These are phyloP conservation scores for Annona cherimola DNA, from an alignment of 164 flowering plant genomes.

Conservation along the genomic window DNA sequence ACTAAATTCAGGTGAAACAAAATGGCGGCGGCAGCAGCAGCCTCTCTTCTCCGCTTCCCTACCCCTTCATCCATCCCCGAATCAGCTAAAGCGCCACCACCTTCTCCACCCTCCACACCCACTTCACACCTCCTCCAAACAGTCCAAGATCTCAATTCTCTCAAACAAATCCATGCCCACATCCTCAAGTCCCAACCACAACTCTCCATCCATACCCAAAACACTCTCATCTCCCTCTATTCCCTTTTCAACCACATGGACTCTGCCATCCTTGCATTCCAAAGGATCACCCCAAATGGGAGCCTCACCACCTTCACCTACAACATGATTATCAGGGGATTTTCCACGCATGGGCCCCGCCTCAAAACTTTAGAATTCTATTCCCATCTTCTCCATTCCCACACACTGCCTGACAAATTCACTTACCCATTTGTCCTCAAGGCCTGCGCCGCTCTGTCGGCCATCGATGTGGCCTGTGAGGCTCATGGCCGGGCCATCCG, in stretches of 20 bases:
- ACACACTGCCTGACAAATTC: constrained; percentile 13
- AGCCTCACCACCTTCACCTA: constrained; percentile 2
- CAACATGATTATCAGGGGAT: constrained; percentile 17
- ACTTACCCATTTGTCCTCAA: constrained; percentile 16
- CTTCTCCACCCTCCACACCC: not conserved
- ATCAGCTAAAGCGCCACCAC: not conserved
- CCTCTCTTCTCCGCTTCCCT: not conserved
- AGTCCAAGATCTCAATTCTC: constrained; percentile 10
- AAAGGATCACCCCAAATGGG: not conserved
- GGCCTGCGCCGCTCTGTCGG: constrained; percentile 4
- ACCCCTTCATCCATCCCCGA: not conserved
- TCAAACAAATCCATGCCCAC: constrained; percentile 16
- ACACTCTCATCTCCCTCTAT: constrained; percentile 10
- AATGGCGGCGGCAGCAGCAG: not conserved
- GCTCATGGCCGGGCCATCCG: constrained; percentile 11
- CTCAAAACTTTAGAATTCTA: constrained; percentile 9
- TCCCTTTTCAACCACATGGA: constrained; percentile 12
- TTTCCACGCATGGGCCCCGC: constrained; percentile 11
- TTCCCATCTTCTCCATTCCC: constrained; percentile 11
- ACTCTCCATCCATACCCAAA: not conserved
- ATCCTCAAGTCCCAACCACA: constrained; percentile 9
- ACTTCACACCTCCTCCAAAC: constrained; percentile 4
- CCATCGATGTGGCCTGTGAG: constrained; percentile 2
- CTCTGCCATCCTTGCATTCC: constrained; percentile 6
- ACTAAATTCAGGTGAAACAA: too few relatives aligned